Conservation (phyloP, 2,329 filamentous ascomycete species). For the Mycosphaerella sp. region DNA sequence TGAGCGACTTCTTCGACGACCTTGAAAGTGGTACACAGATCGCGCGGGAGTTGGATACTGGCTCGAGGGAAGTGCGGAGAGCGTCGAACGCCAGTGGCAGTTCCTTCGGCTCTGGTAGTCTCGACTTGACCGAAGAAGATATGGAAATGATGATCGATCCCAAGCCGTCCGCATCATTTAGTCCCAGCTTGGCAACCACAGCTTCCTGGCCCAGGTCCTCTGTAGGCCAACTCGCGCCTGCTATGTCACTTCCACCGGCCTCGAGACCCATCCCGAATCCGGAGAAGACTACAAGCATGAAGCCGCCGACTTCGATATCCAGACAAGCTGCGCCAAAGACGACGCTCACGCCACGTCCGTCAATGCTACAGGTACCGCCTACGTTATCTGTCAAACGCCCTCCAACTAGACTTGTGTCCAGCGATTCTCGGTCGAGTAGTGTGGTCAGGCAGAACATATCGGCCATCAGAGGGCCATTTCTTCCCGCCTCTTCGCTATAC, state of each 20-base stretch:
- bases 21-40: constrained; percentile 44
- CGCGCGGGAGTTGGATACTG: constrained; percentile 37
- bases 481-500: constrained; percentile 20
- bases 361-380: constrained; percentile 23
- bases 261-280: not conserved
- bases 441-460: constrained; percentile 5
- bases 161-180: constrained; percentile 4
- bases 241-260: constrained; percentile 1
- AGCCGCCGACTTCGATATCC: not conserved
- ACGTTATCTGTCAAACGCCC: constrained; percentile 2
- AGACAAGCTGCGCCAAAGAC: not conserved
- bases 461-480: constrained; percentile 16
- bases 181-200: constrained; percentile 2
- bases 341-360: not conserved
- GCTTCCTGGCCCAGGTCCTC: not conserved
- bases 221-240: not conserved
- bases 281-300: not conserved
- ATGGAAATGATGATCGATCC: constrained; percentile 34
- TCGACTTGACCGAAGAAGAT: constrained; percentile 40
- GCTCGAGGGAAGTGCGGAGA: constrained; percentile 4
- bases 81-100: constrained; percentile 16
- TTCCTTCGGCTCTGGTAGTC: constrained; percentile 37
- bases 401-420: not conserved
- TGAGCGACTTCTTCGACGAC: constrained; percentile 34
- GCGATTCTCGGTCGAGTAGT: not conserved